These are phyloP conservation scores for Aspergillus sp. DNA, from an alignment of 2,329 filamentous ascomycete genomes.

Conservation along the genomic window DNA sequence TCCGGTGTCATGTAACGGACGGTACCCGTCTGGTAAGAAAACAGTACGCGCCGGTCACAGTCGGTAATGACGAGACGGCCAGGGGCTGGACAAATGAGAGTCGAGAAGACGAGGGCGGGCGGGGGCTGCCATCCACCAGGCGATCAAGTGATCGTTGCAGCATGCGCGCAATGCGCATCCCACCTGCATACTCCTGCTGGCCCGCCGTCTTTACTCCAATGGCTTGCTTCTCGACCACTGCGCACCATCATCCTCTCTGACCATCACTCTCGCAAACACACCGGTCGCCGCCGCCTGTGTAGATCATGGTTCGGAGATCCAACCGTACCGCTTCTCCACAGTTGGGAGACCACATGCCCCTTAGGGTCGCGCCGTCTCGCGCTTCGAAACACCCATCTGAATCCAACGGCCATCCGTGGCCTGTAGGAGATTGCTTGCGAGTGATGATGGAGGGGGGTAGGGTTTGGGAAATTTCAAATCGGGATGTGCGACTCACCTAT, in stretches of 20 bases:
- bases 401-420: background rate
- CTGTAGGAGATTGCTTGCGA: background rate
- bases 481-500: conserved; percentile 71
- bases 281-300: conserved; percentile 28
- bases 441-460: conserved; percentile 7
- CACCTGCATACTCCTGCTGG: conserved; percentile 28
- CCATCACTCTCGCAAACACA: conserved; percentile 13
- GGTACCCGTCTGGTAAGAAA: conserved; percentile 33
- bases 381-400: conserved; percentile 2
- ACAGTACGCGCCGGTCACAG: conserved; percentile 30
- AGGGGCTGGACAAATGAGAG: conserved; percentile 19
- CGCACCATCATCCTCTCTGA: too few species aligned
- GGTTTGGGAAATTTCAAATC: conserved; percentile 16
- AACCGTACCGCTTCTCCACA: conserved; percentile 32
- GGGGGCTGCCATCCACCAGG: conserved; percentile 32
- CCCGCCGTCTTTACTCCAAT: conserved; percentile 22
- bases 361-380: conserved; percentile 13
- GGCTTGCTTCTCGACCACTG: conserved; percentile 19
- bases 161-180: conserved; percentile 54
- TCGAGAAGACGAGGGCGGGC: conserved; percentile 10
- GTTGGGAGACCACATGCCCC: conserved; percentile 24
- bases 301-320: conserved; percentile 39
- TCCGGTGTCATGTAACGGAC: conserved; percentile 26
- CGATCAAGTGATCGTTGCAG: conserved; percentile 63
- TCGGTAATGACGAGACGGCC: conserved; percentile 21